phyloP scores from a whole-genome alignment of 305 asterid genomes.

The Fraxinus greggii region DNA sequence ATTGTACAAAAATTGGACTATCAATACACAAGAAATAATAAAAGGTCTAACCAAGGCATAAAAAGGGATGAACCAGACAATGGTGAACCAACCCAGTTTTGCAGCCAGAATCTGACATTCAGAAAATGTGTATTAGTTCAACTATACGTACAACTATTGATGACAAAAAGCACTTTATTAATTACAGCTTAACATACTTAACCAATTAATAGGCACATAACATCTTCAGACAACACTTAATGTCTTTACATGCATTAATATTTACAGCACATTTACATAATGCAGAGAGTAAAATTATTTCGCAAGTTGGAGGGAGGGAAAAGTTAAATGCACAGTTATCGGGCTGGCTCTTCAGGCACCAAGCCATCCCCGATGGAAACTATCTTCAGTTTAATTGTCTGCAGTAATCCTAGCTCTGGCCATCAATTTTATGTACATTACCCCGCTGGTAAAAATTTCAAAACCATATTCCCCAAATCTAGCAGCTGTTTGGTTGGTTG shows the following conservation, averaged over 20 bases:
- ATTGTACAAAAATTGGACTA: constrained; percentile 2
- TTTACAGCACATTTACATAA: neutral
- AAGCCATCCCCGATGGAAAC: neutral
- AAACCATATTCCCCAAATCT: constrained; percentile 12
- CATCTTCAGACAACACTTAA: constrained; percentile 5
- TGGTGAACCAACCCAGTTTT: constrained; percentile 96
- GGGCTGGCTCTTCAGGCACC: neutral
- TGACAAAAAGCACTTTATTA: constrained; percentile 18
- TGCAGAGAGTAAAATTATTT: constrained; percentile 8
- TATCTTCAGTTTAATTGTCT: constrained; percentile 8
- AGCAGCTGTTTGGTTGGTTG: neutral
- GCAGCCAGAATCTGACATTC: constrained; percentile 90
- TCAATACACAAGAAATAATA: constrained; percentile 15
- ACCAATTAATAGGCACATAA: constrained; percentile 3
- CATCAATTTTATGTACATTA: constrained; percentile 6
- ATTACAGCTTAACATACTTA: constrained; percentile 9
- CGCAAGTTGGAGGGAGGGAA: neutral
- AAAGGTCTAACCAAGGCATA: constrained; percentile 71
- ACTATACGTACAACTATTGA: constrained; percentile 16
- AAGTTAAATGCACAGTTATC: neutral
- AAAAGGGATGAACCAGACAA: constrained; percentile 72
- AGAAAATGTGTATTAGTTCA: constrained; percentile 29
- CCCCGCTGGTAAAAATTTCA: neutral
- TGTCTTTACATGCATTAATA: neutral
- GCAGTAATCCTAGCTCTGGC: neutral